Evolutionary conservation across 352 stramenopile genomes (phyloP).

Genomic region (Phytophthora palmivora): DNA sequence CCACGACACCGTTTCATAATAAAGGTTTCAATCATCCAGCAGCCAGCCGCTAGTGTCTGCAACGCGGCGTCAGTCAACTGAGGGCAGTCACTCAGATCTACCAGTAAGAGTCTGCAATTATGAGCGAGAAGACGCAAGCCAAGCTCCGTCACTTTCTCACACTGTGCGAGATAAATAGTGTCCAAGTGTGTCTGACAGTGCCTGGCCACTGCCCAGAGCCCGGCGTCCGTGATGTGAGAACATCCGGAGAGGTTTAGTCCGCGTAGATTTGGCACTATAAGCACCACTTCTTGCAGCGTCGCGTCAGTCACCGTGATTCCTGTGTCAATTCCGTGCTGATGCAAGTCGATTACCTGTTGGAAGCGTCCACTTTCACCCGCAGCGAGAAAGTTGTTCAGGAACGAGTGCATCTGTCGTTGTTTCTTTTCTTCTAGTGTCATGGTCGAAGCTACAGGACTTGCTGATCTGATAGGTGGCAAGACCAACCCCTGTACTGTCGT

Average conservation of each 20-base stretch:
- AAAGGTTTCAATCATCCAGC: slow-evolving; percentile 85
- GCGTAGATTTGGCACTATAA: slow-evolving; percentile 68
- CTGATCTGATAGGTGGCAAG: slow-evolving; percentile 37
- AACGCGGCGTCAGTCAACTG: slow-evolving; percentile 87
- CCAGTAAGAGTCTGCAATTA: slow-evolving; percentile 77
- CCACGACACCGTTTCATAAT: slow-evolving; percentile 82
- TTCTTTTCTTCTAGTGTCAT: slow-evolving; percentile 68
- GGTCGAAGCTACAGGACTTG: slow-evolving; percentile 9
- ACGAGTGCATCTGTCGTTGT: slow-evolving; percentile 87
- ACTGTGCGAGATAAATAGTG: slow-evolving; percentile 84
- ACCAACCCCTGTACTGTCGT: slow-evolving; percentile 1
- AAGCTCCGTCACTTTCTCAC: slow-evolving; percentile 86
- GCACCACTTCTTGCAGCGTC: slow-evolving; percentile 91
- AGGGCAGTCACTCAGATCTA: slow-evolving; percentile 89
- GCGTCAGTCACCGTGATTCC: slow-evolving; percentile 90
- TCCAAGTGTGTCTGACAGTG: slow-evolving; percentile 67
- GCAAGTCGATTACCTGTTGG: slow-evolving; percentile 81
- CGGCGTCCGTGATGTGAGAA: slow-evolving; percentile 87
- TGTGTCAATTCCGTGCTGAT: slow-evolving; percentile 87
- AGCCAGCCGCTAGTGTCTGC: slow-evolving; percentile 88
- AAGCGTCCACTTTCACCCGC: slow-evolving; percentile 76
- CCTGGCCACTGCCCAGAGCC: slow-evolving; percentile 86
- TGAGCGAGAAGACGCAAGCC: slow-evolving; percentile 90
- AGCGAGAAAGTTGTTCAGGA: slow-evolving; percentile 92
- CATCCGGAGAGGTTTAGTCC: slow-evolving; percentile 73